Evolutionary conservation across 1,139 yeast species (phyloP), one percentile per base, ranked within the genome.

Genomic region (Kurtzmaniella natalensis): DNA sequence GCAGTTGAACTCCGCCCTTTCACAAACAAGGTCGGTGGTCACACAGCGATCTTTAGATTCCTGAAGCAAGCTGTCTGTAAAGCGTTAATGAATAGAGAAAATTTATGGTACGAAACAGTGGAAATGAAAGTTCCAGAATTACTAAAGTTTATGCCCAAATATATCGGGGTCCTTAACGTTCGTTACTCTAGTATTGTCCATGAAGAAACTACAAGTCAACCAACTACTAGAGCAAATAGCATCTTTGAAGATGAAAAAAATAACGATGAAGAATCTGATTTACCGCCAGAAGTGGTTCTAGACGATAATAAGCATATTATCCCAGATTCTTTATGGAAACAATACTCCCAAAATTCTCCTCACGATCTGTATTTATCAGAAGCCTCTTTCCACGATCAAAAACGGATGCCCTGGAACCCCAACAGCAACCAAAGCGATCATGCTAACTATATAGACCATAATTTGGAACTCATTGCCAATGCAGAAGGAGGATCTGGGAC

Each of bases 1-100:
- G 80, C 95, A 1, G 95, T 88, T 1, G 96, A 88, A 52, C 61
- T 89, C 37, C 77, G 86, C 34, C 96, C 95, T 2, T 89, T 84
- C 61, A 78, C 81, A 44, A 89, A 92, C 53, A 85, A 85, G 51
- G 98, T 94, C 6, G 99, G 99, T 7, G 99, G 99, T 0, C 99
- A 94, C 55, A 92, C 96, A 0, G 96, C 97, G 2, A 88, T 94
- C 31, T 94, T 92, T 59, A 73, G 92, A 43, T 92, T 92, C 53
- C 83, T 95, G 6, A 83, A 81, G 46, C 70, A 86, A 38, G 97
- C 97, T 0, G 96, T 94, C n/a, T 92, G 98, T 58, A 94, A 94
- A 57, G 94, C 94, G 1, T 64, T 92, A 41, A 85, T 88, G 42
- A 87, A 87, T 48, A 69, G 95, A 42, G 99, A 94, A 52, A 86